Base-by-base conservation (phyloP, 148 eudicot species). In the Oxyria digyna region DNA sequence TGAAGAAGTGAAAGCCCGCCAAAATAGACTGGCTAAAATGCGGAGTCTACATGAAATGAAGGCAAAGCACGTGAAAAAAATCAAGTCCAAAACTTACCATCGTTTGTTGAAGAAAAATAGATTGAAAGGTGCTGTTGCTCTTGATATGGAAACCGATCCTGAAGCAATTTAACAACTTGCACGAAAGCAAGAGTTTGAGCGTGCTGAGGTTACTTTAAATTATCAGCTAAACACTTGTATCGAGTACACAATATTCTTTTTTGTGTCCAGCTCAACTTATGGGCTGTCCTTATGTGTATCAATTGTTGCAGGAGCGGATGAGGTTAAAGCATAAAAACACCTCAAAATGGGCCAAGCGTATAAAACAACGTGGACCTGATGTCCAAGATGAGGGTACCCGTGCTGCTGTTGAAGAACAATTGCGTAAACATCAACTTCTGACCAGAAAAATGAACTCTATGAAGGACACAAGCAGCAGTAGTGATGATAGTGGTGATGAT, bases 351-450 rank as follows among this genome's bases (percentile, higher is more conserved):
- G 96, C 89, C 49, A 88, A 83, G 73, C 91, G 96, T 20, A 78
- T 84, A 50, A 37, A 84, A 55, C 52, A 74, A 52, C 99, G 96
- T 74, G 96, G 97, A 69, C 75, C 87, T 72, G 62, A 73, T 72
- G 81, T 72, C 74, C 97, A 88, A 81, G 99, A 95, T 84, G 99
- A 95, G 62, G 96, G 85, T 74, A 95, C 99, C 33, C 81, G 87
- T 69, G 93, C 91, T 81, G 93, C 99, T 80, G 73, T 95, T 24
- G 54, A 90, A 31, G 93, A 95, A 54, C 97, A 91, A 77, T 85
- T 88, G 71, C 81, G 82, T 75, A 78, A 74, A 68, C 92, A 91
- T 78, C 84, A 89, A 48, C 84, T 67, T 76, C 80, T 95, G 78
- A 88, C 87, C 65, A 87, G 99, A 76, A 95, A 91, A 83, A 88